Base-by-base conservation (phyloP, 768 basidiomycete genomes). In the Phanerochaete carnosa region DNA sequence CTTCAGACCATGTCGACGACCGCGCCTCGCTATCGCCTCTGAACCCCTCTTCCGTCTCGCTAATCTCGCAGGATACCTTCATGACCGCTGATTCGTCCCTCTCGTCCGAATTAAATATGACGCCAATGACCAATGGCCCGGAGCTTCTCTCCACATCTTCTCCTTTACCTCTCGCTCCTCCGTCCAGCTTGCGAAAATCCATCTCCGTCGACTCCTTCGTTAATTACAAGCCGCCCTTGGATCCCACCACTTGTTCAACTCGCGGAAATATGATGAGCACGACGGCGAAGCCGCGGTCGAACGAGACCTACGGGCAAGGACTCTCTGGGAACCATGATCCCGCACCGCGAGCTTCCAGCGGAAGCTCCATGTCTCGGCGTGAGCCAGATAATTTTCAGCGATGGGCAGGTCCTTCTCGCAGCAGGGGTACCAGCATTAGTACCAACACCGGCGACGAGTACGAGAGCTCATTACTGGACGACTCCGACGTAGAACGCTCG, bases 141-240 rank as follows among this genome's bases (percentile, higher is more conserved):
- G 69, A 71, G 29, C 64, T 67, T 51, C 57, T 65, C 57, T 68
- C 69, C 47, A 59, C 66, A 23, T 61, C 66, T 28, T 60, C 61
- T 32, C 58, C 61, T 33, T 68, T 73, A 37, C 69, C 74, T 57
- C 70, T 73, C 57, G 61, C 67, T 46, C 72, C 76, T 23, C 67
- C 77, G 23, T 74, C 77, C 49, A 72, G 69, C 61, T 80, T 92
- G 57, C 82, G 88, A 66, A 91, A 91, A 75, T 88, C 89, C 29
- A 73, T 88, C 61, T 92, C 90, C 23, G 89, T 86, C 61, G 90
- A 92, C 72, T 92, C 90, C 11, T 87, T 92, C 71, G 80, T 83
- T 52, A 76, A 75, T 35, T 39, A 63, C 61, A 67, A 58, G 46
- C 65, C 57, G n/a, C 33, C 56, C 45, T 32, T 64, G 56, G 60